phyloP scores from a whole-genome alignment of 305 asterid species.

The Fraxinus greggii region DNA sequence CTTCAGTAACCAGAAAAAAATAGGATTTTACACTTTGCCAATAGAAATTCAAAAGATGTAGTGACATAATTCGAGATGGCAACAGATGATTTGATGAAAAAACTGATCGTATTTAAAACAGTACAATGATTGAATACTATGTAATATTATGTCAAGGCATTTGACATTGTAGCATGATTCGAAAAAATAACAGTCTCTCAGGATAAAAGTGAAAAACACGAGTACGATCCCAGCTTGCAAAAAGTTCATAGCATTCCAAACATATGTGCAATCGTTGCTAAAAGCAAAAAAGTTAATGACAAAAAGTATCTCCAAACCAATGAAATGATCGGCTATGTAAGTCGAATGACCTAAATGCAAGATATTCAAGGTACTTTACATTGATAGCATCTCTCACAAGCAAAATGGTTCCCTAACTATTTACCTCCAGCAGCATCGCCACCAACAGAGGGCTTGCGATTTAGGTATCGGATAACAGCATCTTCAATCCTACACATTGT shows the following conservation, averaged over 20 bases:
- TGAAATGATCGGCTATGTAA: background rate
- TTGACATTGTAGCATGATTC: background rate
- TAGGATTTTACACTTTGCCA: background rate
- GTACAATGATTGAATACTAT: too few relatives aligned
- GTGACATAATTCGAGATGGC: background rate
- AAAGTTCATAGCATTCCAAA: slow-evolving; percentile 14
- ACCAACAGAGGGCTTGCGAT: slow-evolving; percentile 57
- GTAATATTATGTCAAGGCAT: background rate
- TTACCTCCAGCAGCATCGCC: slow-evolving; percentile 56
- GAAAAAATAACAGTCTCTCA: background rate
- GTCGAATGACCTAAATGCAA: slow-evolving; percentile 7
- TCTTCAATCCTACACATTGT: slow-evolving; percentile 60
- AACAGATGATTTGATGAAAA: too few relatives aligned
- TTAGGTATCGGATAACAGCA: slow-evolving; percentile 70
- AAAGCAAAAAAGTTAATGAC: slow-evolving; percentile 21
- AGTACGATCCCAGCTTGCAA: background rate
- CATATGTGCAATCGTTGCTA: slow-evolving; percentile 29
- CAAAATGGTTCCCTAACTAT: slow-evolving; percentile 27
- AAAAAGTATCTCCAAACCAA: slow-evolving; percentile 25
- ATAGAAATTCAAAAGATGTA: background rate
- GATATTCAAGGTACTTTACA: slow-evolving; percentile 18
- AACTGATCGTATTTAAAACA: too few relatives aligned
- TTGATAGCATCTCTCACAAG: slow-evolving; percentile 19
- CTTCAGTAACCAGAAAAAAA: background rate
- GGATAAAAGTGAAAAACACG: background rate